Conservation (phyloP, 139 green algal species). For the Trebouxia sp. region DNA sequence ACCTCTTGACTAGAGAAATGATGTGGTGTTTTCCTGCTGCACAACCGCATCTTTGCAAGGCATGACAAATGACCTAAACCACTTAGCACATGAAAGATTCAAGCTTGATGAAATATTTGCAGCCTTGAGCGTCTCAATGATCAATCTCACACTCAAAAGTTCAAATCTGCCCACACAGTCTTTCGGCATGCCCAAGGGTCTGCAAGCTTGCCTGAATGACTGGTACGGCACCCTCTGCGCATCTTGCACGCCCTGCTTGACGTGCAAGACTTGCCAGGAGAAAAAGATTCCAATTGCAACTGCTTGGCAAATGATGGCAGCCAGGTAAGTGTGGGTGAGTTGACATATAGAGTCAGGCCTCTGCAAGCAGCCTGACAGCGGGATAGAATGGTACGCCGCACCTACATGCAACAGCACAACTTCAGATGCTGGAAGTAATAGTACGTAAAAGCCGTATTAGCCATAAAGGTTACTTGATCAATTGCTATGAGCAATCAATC, state of each 20-base stretch:
- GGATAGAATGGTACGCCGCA: not conserved
- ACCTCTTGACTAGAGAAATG: too few species aligned
- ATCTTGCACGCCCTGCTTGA: not conserved
- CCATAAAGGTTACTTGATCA: too few species aligned
- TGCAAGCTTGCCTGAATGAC: not conserved
- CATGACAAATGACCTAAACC: too few species aligned
- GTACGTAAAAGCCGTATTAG: too few species aligned
- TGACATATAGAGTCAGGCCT: not conserved
- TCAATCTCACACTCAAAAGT: too few species aligned
- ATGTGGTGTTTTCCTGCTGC: too few species aligned
- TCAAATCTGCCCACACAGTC: too few species aligned
- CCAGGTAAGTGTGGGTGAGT: not conserved
- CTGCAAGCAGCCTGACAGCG: not conserved
- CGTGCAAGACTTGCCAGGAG: not conserved
- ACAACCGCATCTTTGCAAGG: too few species aligned
- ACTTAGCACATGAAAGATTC: too few species aligned
- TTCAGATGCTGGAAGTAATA: too few species aligned
- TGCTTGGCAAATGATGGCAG: not conserved
- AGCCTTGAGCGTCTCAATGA: too few species aligned
- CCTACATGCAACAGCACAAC: not conserved
- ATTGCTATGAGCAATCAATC: not conserved
- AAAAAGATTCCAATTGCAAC: not conserved
- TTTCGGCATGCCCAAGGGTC: not conserved
- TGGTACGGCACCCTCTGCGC: not conserved
- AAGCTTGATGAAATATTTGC: too few species aligned